Evolutionary conservation across 2,329 filamentous ascomycete species (phyloP).

Genomic region (Xenosphaeropsis pyriputrescens): DNA sequence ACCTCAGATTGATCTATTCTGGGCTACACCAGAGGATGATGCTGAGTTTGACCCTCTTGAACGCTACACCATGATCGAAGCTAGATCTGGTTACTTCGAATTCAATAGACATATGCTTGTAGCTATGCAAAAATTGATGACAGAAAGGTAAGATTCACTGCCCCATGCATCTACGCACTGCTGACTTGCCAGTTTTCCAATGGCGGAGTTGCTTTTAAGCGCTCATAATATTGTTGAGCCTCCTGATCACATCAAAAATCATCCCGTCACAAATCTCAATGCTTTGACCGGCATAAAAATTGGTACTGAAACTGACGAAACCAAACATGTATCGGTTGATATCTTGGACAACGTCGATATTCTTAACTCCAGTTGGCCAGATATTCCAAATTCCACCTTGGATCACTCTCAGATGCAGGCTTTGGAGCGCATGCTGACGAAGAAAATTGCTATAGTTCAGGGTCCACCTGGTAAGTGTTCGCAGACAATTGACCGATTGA

Average conservation of each 20-base stretch:
- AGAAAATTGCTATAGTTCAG: conserved; percentile 62
- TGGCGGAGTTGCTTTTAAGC: conserved; percentile 46
- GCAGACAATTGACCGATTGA: too few species aligned
- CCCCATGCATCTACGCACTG: background rate
- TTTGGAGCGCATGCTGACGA: conserved; percentile 54
- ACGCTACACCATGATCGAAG: conserved; percentile 60
- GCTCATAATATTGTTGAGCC: conserved; percentile 27
- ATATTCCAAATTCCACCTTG: conserved; percentile 29
- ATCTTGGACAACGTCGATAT: conserved; percentile 34
- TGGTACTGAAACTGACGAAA: background rate
- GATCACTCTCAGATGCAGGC: conserved; percentile 60
- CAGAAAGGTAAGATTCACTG: conserved; percentile 11
- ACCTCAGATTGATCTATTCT: conserved; percentile 64
- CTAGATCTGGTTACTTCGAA: conserved; percentile 62
- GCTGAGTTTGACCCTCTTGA: conserved; percentile 52
- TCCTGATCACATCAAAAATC: conserved; percentile 34
- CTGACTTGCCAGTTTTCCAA: conserved; percentile 29
- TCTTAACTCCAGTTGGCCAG: conserved; percentile 34
- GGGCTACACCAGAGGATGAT: conserved; percentile 38
- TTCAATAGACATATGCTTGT: conserved; percentile 57
- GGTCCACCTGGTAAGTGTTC: conserved; percentile 43
- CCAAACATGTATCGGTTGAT: conserved; percentile 12
- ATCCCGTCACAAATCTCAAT: conserved; percentile 34
- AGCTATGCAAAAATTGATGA: conserved; percentile 43
- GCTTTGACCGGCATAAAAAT: conserved; percentile 15